Base-by-base conservation (phyloP, 192 early-diverging fungal genomes). In the Phycomyces nitens region DNA sequence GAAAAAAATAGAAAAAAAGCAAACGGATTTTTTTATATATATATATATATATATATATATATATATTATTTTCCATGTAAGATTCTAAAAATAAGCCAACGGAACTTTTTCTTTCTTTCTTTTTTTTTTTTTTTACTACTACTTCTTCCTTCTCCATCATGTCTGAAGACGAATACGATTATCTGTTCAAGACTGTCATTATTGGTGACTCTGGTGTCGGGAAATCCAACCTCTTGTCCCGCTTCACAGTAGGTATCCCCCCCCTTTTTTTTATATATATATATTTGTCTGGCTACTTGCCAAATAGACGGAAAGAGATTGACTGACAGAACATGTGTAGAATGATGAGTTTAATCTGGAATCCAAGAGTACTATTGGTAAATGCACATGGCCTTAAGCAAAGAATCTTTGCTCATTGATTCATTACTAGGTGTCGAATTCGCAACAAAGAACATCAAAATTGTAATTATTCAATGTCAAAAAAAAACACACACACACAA, bases 311-410 rank as follows among this genome's bases (percentile, higher is more conserved):
- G 14, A 15, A 22, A 2, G 44, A 29, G 14, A 22, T 34, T 34
- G 8, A 20, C 3, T 18, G 9, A 16, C 22, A 39, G 16, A 11
- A 41, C 14, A 18, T 24, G 49, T 22, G 42, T 61, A 72, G 71
- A 72, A 57, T 38, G 93, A 97, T 84, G 94, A 96, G 79, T 99
- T 99, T 80, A 95, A 93, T 78, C 80, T 95, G 64, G 94, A 96
- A 76, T 96, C 94, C 69, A 97, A 96, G 78, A 94, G 94, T 23
- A 97, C 95, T 60, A 99, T 99, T 75, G 96, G 96, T 66, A 61
- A 51, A 21, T 7, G 9, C 18, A 20, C 40, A 21, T 39, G 29
- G 27, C 29, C 18, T 12, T 18, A 7, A 7, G 51, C 5, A 53
- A 53, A 23, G 18, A 53, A 53, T 6, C 18, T 53, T 12, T n/a